These are phyloP conservation scores for Rhodotorula toruloides DNA, from an alignment of 768 basidiomycete genomes.

Conservation along the genomic window DNA sequence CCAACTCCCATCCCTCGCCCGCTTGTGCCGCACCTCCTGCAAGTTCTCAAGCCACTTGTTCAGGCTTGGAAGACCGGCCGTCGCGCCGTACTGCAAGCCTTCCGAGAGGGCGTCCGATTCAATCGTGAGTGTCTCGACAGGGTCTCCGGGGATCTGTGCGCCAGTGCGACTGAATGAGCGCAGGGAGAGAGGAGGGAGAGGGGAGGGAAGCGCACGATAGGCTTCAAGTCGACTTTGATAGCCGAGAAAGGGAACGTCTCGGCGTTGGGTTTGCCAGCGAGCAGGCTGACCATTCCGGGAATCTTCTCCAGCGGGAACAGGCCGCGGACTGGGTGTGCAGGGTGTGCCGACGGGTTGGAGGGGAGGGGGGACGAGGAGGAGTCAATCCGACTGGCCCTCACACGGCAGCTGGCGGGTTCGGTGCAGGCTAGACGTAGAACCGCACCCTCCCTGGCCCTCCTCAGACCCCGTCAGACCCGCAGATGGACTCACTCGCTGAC, in stretches of 20 bases:
- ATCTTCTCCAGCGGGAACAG: slow-evolving; percentile 72
- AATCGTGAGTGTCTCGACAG: slow-evolving; percentile 24
- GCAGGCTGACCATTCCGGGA: slow-evolving; percentile 73
- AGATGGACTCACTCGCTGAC: slow-evolving; percentile 29
- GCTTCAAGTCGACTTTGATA: slow-evolving; percentile 55
- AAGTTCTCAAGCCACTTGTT: slow-evolving; percentile 63
- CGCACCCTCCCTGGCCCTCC: too few relatives aligned
- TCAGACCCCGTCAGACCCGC: too few relatives aligned
- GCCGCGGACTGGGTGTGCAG: slow-evolving; percentile 52
- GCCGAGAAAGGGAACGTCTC: slow-evolving; percentile 86
- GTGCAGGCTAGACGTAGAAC: too few relatives aligned
- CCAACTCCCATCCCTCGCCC: slow-evolving; percentile 58
- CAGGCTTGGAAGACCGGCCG: slow-evolving; percentile 63
- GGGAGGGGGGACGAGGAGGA: too few relatives aligned
- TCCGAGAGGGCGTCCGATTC: slow-evolving; percentile 55
- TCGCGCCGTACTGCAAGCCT: slow-evolving; percentile 72
- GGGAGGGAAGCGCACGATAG: slow-evolving; percentile 34
- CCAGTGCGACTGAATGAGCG: slow-evolving; percentile 52
- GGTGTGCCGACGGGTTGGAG: too few relatives aligned
- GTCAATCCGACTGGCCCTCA: too few relatives aligned
- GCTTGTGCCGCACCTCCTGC: slow-evolving; percentile 65
- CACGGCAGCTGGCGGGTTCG: too few relatives aligned
- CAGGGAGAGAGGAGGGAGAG: slow-evolving; percentile 50
- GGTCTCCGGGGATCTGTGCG: slow-evolving; percentile 47
- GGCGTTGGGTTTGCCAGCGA: slow-evolving; percentile 88